Evolutionary conservation across 345 rosid genomes (phyloP), one percentile per base, ranked within the genome.

Genomic region (Heritiera fomes): DNA sequence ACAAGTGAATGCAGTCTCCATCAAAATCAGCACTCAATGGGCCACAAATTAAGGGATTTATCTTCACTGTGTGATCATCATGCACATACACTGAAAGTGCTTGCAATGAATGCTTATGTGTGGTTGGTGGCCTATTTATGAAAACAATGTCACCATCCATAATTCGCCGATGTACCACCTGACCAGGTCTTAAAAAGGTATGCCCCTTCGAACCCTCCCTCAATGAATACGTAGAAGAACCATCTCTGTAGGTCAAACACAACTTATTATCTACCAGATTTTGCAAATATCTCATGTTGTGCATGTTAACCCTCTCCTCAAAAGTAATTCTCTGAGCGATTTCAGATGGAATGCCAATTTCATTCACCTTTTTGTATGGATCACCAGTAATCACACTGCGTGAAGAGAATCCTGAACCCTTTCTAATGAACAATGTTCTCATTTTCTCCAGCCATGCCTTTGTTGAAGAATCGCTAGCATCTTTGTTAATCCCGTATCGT

Each of bases 321-420:
- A 91, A 90, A 0, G 99, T 96, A 68, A 96, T 94, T 58, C 93
- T 84, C 61, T 89, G 97, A 1, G 99, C 99, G 67, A 96, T 83
- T 70, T 94, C 99, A 60, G 69, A 79, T 12, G 99, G 99, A 34
- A 96, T 83, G 1, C 99, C 99, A 80, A 96, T 91, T 78, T 94
- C 93, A 77, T 89, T 90, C 12, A 96, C 99, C 47, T 58, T 80
- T 72, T 87, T 90, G 80, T 88, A 96, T 12, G 95, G 87, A 83
- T 96, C 99, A 47, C 99, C 99, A 20, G 99, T 92, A 73, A 96
- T 92, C 80, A 96, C 98, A 81, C 92, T 90, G n/a, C 99, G 94
- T 9, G 99, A 96, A 68, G 98, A 94, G 65, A 94, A 96, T 53
- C 99, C 99, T 46, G 94, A 93, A 40, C 99, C 97, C 84, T 96